These are phyloP conservation scores for Naganishia cerealis DNA, from an alignment of 1,284 basidiomycete genomes.

Conservation along the genomic window DNA sequence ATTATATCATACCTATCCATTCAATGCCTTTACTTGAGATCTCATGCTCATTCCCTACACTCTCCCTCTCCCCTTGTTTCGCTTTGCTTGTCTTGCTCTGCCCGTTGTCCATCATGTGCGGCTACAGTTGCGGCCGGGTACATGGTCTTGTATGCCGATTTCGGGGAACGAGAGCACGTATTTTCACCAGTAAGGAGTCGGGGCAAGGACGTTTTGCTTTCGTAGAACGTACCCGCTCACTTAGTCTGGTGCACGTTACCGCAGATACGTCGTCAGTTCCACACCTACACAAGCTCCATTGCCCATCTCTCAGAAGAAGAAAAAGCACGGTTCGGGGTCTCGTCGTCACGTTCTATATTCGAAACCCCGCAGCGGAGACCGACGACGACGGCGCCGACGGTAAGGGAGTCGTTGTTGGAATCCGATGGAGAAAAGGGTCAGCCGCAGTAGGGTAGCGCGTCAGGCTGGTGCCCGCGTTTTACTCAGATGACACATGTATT, in stretches of 20 bases:
- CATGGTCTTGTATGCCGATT: slow-evolving; percentile 50
- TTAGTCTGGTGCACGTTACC: neutral
- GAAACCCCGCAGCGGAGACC: slow-evolving; percentile 13
- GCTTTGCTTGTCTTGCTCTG: neutral
- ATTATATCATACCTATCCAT: slow-evolving; percentile 11
- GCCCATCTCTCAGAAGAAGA: slow-evolving; percentile 39
- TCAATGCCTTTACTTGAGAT: neutral
- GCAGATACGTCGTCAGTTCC: slow-evolving; percentile 42
- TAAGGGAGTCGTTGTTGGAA: slow-evolving; percentile 11
- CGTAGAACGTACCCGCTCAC: neutral
- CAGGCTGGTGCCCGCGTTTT: neutral
- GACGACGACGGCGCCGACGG: neutral
- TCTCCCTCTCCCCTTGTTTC: neutral
- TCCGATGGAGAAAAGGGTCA: slow-evolving; percentile 14
- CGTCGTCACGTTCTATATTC: slow-evolving; percentile 12
- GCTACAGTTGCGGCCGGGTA: slow-evolving; percentile 44
- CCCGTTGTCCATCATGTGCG: slow-evolving; percentile 4
- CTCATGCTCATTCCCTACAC: slow-evolving; percentile 6
- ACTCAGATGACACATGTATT: neutral
- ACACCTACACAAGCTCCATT: slow-evolving; percentile 37
- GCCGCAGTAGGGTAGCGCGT: slow-evolving; percentile 1
- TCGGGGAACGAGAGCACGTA: slow-evolving; percentile 50
- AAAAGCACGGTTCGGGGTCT: slow-evolving; percentile 21
- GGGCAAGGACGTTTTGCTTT: neutral
- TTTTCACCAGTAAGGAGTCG: slow-evolving; percentile 48